A percentile compares a stretch with the other conserved stretches of the same genome.
Evolutionary conservation across 2,329 filamentous ascomycete species (phyloP).

Genomic region (Aureobasidium sp.): DNA sequence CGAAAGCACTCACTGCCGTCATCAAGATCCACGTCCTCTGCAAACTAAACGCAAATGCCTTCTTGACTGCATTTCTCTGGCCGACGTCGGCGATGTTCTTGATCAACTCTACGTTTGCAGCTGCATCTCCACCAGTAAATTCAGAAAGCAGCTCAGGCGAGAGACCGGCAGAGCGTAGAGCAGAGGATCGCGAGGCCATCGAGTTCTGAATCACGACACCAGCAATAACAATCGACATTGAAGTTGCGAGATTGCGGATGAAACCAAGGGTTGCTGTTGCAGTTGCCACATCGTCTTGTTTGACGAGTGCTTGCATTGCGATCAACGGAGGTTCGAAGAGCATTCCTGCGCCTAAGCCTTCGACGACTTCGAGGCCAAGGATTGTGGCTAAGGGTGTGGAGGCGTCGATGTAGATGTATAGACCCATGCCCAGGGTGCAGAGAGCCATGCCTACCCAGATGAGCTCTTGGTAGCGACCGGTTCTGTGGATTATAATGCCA

Average conservation of each 20-base stretch:
- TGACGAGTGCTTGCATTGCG: constrained; percentile 48
- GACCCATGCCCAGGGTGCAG: constrained; percentile 40
- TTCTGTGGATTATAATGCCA: constrained; percentile 45
- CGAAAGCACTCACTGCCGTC: constrained; percentile 58
- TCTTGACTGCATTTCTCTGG: constrained; percentile 35
- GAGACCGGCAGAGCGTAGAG: constrained; percentile 19
- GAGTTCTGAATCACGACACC: constrained; percentile 47
- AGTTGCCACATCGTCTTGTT: constrained; percentile 42
- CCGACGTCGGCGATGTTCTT: constrained; percentile 31
- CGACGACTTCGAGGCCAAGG: constrained; percentile 44
- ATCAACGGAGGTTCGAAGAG: constrained; percentile 51
- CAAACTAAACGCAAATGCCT: constrained; percentile 44
- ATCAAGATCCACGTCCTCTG: constrained; percentile 45
- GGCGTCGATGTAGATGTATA: constrained; percentile 38
- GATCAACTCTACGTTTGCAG: constrained; percentile 42
- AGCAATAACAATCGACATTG: constrained; percentile 44
- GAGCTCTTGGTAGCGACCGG: constrained; percentile 42
- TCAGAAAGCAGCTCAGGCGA: constrained; percentile 26
- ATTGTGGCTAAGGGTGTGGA: constrained; percentile 34
- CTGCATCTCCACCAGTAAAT: constrained; percentile 37
- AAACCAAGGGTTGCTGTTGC: constrained; percentile 49
- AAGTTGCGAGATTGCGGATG: constrained; percentile 37
- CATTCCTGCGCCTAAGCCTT: constrained; percentile 44
- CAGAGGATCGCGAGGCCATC: constrained; percentile 16
- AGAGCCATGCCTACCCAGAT: constrained; percentile 39